phyloP scores from a whole-genome alignment of 768 basidiomycete genomes.

The Termitomyces sp. region DNA sequence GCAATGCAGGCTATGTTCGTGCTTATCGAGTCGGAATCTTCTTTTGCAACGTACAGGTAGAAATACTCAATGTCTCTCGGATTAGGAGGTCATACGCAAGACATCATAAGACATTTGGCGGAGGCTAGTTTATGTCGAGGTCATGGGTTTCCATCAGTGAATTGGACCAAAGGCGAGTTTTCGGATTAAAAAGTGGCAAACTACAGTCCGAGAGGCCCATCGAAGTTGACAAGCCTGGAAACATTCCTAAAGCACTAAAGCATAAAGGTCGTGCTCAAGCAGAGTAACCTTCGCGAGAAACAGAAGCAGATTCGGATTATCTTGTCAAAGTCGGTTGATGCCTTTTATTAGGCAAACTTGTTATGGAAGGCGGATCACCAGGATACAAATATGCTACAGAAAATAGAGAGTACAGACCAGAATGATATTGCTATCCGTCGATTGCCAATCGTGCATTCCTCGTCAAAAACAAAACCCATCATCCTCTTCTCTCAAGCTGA shows the following conservation, averaged over 20 bases:
- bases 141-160: too few relatives aligned
- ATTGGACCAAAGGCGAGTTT: too few relatives aligned
- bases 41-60: neutral
- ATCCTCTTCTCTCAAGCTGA: constrained; percentile 12
- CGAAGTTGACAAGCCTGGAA: too few relatives aligned
- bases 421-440: neutral
- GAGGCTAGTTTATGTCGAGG: too few relatives aligned
- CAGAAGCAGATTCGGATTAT: neutral
- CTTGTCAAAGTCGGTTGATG: neutral
- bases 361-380: neutral
- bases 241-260: too few relatives aligned
- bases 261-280: too few relatives aligned
- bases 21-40: neutral
- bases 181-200: too few relatives aligned
- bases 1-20: neutral
- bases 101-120: too few relatives aligned
- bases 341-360: neutral
- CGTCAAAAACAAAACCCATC: constrained; percentile 7
- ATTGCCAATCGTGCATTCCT: neutral
- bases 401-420: neutral
- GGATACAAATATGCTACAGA: neutral
- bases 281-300: too few relatives aligned
- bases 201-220: too few relatives aligned
- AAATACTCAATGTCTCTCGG: neutral
- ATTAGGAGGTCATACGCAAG: too few relatives aligned